Evolutionary conservation across 805 yeast genomes (phyloP), one percentile per base, ranked within the genome.

Genomic region (Zygotorulaspora danielsina): DNA sequence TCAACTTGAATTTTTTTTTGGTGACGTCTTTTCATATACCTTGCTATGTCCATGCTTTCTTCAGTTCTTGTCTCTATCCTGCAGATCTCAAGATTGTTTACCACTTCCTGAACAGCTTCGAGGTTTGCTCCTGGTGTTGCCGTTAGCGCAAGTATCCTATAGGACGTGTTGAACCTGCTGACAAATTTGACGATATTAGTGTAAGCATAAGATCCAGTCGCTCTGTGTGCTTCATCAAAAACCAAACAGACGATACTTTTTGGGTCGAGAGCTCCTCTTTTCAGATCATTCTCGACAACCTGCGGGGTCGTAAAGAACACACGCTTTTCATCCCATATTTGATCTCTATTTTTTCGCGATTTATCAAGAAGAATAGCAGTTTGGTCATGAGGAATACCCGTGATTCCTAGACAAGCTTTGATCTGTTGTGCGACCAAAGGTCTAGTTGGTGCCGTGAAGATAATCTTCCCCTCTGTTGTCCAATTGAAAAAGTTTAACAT

Each of bases 391-490:
- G 94, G 82, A 15, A 94, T 77, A 3, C 96, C 97, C 0, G 95
- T 81, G 11, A 85, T 79, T 6, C 86, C 82, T 39, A 87, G 72
- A 57, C 96, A 93, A 1, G 97, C 97, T 54, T 83, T 84, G 49
- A 90, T 84, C 63, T 93, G 98, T 64, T 93, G 99, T 1, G 96
- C 89, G 5, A 93, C 97, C 39, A 93, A 70, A 0, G 99, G 99
- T 48, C 89, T 71, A 2, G 99, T 93, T 0, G 99, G 99, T 0
- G 99, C 98, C 81, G 90, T 81, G 61, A 93, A 93, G 1, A 94
- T 76, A 49, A 93, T 78, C 55, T 89, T 93, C 2, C 87, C 78
- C 4, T 64, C 59, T 11, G 75, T 75, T 15, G 89, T 84, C 98
- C 98, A 93, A 34, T 94, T 65, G 50, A 75, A 79, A 64, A 74